Percentiles rank a stretch among this genome's conserved stretches.
Conservation (phyloP, 2,329 filamentous ascomycete genomes). For the Exophiala dermatitidis region DNA sequence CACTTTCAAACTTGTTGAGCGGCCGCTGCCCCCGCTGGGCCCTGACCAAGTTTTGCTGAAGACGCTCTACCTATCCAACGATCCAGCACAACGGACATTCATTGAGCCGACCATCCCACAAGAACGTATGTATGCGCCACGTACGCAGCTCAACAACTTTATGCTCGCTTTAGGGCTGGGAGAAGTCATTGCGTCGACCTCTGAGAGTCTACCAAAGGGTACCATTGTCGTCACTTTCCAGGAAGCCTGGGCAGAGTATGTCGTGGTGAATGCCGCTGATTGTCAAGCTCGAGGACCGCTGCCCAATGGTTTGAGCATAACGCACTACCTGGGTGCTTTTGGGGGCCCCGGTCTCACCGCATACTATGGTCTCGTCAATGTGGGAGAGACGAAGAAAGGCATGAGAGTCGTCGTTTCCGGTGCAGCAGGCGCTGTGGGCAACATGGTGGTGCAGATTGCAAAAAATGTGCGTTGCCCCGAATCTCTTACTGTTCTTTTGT, state of each 20-base stretch:
- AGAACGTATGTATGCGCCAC: constrained; percentile 42
- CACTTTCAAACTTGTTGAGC: constrained; percentile 20
- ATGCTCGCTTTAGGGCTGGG: constrained; percentile 36
- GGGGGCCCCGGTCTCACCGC: constrained; percentile 55
- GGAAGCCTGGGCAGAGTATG: constrained; percentile 39
- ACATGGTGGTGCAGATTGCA: constrained; percentile 54
- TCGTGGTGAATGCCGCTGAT: constrained; percentile 33
- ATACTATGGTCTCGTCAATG: constrained; percentile 64
- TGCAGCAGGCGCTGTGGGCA: constrained; percentile 70
- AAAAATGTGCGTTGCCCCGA: constrained; percentile 14
- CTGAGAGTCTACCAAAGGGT: constrained; percentile 31
- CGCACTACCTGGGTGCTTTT: constrained; percentile 39
- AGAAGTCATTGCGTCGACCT: constrained; percentile 35
- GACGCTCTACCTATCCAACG: constrained; percentile 44
- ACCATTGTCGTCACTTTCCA: constrained; percentile 31
- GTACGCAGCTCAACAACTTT: constrained; percentile 36
- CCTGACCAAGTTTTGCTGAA: constrained; percentile 43
- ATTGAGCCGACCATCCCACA: constrained; percentile 32
- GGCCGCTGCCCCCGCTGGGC: constrained; percentile 25
- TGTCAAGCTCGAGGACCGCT: constrained; percentile 4
- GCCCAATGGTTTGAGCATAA: constrained; percentile 20
- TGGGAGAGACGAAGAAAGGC: constrained; percentile 59
- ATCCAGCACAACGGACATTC: constrained; percentile 48
- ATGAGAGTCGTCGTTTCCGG: constrained; percentile 71
- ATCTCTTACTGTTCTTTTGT: background rate